Percentiles rank a stretch among this genome's conserved stretches.
phyloP scores from a whole-genome alignment of 2,329 filamentous ascomycete genomes.

The Dissoconium aciculare region DNA sequence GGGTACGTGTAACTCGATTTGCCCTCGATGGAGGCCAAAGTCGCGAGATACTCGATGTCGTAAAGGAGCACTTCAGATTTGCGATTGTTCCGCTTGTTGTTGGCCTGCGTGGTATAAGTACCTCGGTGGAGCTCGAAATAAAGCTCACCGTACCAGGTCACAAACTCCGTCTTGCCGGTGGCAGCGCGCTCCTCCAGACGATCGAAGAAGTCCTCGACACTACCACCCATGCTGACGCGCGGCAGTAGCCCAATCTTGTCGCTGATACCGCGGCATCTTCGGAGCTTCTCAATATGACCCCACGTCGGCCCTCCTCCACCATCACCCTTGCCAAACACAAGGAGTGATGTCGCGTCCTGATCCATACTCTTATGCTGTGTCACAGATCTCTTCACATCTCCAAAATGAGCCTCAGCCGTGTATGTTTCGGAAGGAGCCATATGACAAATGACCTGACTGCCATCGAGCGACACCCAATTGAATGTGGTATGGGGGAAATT shows the following conservation, averaged over 20 bases:
- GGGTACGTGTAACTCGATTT: constrained; percentile 65
- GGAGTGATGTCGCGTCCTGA: constrained; percentile 73
- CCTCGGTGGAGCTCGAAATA: constrained; percentile 97
- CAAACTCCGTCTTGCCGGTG: constrained; percentile 50
- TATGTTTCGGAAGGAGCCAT: constrained; percentile 96
- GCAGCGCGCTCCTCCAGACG: constrained; percentile 61
- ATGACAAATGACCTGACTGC: constrained; percentile 91
- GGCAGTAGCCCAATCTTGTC: constrained; percentile 74
- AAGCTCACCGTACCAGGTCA: constrained; percentile 94
- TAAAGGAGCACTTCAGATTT: constrained; percentile 71
- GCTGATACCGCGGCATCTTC: constrained; percentile 78
- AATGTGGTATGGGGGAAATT: constrained; percentile 98
- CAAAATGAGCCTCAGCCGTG: constrained; percentile 85
- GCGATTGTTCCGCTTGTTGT: constrained; percentile 92
- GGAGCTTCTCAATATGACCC: constrained; percentile 85
- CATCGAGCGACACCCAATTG: constrained; percentile 93
- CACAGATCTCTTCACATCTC: constrained; percentile 79
- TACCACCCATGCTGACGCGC: constrained; percentile 73
- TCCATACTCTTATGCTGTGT: constrained; percentile 92
- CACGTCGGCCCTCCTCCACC: constrained; percentile 90
- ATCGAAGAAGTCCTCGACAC: constrained; percentile 90
- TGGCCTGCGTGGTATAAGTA: constrained; percentile 92
- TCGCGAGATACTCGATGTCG: constrained; percentile 77
- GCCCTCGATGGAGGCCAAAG: constrained; percentile 62
- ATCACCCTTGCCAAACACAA: constrained; percentile 94